Conservation (phyloP, 495 filamentous ascomycete species). For the Penicillium riverlandense region DNA sequence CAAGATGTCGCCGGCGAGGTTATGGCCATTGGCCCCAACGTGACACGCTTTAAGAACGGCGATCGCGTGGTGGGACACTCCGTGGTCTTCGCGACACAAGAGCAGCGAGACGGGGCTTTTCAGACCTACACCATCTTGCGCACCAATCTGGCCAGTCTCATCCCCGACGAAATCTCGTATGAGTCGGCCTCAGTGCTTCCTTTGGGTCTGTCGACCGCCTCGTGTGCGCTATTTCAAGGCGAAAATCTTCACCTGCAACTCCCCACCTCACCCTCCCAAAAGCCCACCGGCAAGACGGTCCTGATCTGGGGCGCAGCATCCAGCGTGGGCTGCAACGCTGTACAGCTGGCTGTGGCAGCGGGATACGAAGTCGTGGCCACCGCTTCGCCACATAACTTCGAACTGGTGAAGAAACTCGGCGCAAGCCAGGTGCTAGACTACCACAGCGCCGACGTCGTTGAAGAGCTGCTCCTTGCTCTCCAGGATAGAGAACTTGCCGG, state of each 20-base stretch:
- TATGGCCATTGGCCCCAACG: conserved; percentile 24
- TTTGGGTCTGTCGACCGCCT: conserved; percentile 8
- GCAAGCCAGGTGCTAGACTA: conserved; percentile 26
- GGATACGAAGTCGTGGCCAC: conserved; percentile 20
- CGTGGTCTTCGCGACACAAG: conserved; percentile 1
- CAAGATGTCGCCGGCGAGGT: conserved; percentile 38
- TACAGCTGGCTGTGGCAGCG: conserved; percentile 17
- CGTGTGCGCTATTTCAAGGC: conserved; percentile 13
- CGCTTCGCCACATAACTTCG: conserved; percentile 19
- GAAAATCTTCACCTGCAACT: conserved; percentile 4
- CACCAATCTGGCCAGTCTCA: conserved; percentile 23
- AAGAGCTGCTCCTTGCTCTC: neutral
- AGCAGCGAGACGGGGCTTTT: conserved; percentile 30
- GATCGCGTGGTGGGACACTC: conserved; percentile 37
- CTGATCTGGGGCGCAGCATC: conserved; percentile 54
- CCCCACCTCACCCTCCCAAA: neutral
- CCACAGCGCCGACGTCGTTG: conserved; percentile 1
- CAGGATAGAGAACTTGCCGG: neutral
- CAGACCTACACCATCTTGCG: conserved; percentile 35
- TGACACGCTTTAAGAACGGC: conserved; percentile 28
- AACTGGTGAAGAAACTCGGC: conserved; percentile 17
- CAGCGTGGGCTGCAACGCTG: conserved; percentile 51
- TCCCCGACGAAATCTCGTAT: conserved; percentile 40
- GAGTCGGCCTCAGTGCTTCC: conserved; percentile 31
- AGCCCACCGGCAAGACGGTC: neutral